phyloP scores from a whole-genome alignment of 2,329 filamentous ascomycete species.

The Dendryphion nanum region DNA sequence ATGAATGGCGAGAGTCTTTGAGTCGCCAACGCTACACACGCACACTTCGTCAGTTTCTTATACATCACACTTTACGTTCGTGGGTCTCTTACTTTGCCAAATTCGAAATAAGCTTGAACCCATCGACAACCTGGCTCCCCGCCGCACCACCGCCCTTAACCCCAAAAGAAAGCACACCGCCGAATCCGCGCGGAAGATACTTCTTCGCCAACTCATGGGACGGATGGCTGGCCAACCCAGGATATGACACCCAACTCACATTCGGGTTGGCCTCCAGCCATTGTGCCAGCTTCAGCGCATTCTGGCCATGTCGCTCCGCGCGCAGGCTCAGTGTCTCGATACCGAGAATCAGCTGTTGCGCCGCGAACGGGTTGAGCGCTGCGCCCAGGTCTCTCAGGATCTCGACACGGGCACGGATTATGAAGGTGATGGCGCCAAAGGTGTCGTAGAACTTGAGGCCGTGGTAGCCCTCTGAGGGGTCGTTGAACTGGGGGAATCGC shows the following conservation, averaged over 20 bases:
- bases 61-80: too few relatives aligned
- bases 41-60: too few relatives aligned
- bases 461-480: slow-evolving; percentile 87
- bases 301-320: slow-evolving; percentile 81
- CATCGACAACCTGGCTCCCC: slow-evolving; percentile 85
- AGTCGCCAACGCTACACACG: slow-evolving; percentile 69
- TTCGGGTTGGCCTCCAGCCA: slow-evolving; percentile 82
- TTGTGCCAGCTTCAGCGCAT: slow-evolving; percentile 74
- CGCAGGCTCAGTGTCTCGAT: slow-evolving; percentile 87
- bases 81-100: slow-evolving; percentile 77
- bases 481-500: slow-evolving; percentile 89
- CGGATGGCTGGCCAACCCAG: slow-evolving; percentile 77
- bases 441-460: slow-evolving; percentile 93
- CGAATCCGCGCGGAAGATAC: slow-evolving; percentile 81
- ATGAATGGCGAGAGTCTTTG: slow-evolving; percentile 92
- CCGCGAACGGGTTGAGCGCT: slow-evolving; percentile 82
- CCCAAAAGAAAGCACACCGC: slow-evolving; percentile 89
- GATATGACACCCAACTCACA: slow-evolving; percentile 93
- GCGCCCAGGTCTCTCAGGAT: slow-evolving; percentile 84
- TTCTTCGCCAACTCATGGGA: slow-evolving; percentile 80
- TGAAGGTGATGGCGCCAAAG: slow-evolving; percentile 78
- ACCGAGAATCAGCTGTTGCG: slow-evolving; percentile 87
- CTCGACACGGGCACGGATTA: slow-evolving; percentile 84
- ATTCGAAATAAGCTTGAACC: slow-evolving; percentile 93
- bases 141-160: slow-evolving; percentile 84